Percentiles rank a stretch among this genome's conserved stretches.
Evolutionary conservation across 2,329 filamentous ascomycete species (phyloP).

Genomic region (Neofusicoccum sp.): DNA sequence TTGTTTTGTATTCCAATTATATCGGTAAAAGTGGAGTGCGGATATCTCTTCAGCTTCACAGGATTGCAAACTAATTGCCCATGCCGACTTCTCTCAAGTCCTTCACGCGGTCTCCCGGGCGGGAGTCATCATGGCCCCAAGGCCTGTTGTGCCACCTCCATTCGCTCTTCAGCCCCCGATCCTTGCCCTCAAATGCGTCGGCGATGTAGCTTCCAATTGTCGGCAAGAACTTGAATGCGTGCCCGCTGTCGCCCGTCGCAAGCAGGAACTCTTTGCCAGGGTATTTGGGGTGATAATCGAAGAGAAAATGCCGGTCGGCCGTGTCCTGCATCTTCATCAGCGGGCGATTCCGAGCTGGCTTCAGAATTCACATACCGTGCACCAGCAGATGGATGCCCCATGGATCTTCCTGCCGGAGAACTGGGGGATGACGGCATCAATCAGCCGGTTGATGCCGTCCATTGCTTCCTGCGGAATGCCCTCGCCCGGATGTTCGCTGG

Average conservation of each 20-base stretch:
- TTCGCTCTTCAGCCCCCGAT: constrained; percentile 20
- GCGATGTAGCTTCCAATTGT: constrained; percentile 33
- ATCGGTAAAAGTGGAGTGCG: too few species aligned
- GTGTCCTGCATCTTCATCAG: constrained; percentile 16
- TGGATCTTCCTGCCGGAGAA: constrained; percentile 35
- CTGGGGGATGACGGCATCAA: constrained; percentile 49
- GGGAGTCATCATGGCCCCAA: constrained; percentile 22
- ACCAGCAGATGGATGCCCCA: constrained; percentile 23
- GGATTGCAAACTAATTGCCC: not conserved
- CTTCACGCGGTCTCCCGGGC: constrained; percentile 25
- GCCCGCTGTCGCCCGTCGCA: constrained; percentile 33
- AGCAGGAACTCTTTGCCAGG: constrained; percentile 28
- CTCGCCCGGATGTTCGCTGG: constrained; percentile 20
- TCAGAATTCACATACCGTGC: constrained; percentile 9
- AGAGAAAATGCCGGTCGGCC: constrained; percentile 33
- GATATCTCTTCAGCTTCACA: not conserved
- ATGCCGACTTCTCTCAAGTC: constrained; percentile 25
- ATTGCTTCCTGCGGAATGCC: constrained; percentile 33
- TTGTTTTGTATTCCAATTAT: too few species aligned
- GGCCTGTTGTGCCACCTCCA: constrained; percentile 18
- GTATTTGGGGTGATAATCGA: constrained; percentile 27
- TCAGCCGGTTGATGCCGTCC: constrained; percentile 35
- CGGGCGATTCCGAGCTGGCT: too few species aligned
- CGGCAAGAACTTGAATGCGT: constrained; percentile 38
- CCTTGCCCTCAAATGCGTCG: constrained; percentile 29